phyloP scores from a whole-genome alignment of 768 basidiomycete genomes.

The Cubamyces sp. region DNA sequence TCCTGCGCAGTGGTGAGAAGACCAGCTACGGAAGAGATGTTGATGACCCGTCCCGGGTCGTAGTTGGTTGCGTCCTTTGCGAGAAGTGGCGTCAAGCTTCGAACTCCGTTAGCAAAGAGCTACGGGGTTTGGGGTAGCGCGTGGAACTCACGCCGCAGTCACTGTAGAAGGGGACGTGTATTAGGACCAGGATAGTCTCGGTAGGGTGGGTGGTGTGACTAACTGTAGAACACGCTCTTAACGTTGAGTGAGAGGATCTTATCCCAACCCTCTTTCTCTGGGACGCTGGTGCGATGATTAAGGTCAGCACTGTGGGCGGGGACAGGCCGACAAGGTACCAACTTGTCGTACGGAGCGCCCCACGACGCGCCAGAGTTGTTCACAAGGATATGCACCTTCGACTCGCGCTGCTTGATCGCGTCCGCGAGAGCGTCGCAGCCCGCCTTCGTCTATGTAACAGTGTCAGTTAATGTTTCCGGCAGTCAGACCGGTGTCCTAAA shows the following conservation, averaged over 20 bases:
- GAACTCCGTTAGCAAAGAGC: background rate
- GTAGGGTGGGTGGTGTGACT: constrained; percentile 27
- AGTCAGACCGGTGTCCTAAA: background rate
- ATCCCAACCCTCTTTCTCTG: constrained; percentile 87
- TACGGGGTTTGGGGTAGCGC: background rate
- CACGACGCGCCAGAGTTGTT: constrained; percentile 85
- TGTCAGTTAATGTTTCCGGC: background rate
- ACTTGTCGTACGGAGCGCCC: constrained; percentile 69
- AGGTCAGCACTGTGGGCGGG: background rate
- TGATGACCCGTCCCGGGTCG: constrained; percentile 80
- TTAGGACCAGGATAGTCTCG: background rate
- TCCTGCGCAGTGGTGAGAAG: constrained; percentile 56
- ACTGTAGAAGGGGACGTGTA: constrained; percentile 39
- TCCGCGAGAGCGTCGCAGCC: constrained; percentile 76
- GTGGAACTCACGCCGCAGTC: constrained; percentile 49
- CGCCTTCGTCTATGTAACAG: constrained; percentile 59
- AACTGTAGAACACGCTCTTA: constrained; percentile 83
- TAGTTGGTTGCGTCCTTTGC: constrained; percentile 62
- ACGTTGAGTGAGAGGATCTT: constrained; percentile 83
- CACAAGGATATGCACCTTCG: constrained; percentile 78
- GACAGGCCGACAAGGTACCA: background rate
- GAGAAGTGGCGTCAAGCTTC: constrained; percentile 60
- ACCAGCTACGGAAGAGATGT: constrained; percentile 75
- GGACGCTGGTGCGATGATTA: constrained; percentile 43
- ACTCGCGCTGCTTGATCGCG: constrained; percentile 70